Conservation (phyloP, 2,329 filamentous ascomycete species). For the Ustulina deusta region DNA sequence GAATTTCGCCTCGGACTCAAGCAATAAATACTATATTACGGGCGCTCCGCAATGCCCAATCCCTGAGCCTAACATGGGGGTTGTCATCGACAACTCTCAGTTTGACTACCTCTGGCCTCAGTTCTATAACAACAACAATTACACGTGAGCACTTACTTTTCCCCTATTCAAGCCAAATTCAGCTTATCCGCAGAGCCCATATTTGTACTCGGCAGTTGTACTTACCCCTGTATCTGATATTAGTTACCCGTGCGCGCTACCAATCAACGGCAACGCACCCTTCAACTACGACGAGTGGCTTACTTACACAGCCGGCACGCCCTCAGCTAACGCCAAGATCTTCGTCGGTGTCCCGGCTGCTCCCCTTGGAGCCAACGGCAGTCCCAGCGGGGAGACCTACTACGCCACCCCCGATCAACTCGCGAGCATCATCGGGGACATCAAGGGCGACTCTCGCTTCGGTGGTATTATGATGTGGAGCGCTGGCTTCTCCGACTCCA, state of each 20-base stretch:
- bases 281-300: constrained; percentile 57
- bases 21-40: constrained; percentile 59
- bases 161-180: neutral
- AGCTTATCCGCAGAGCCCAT: neutral
- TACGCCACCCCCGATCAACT: constrained; percentile 53
- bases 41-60: constrained; percentile 60
- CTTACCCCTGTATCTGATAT: constrained; percentile 15
- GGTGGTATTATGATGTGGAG: constrained; percentile 58
- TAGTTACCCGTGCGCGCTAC: constrained; percentile 53
- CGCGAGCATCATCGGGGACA: constrained; percentile 46
- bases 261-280: constrained; percentile 47
- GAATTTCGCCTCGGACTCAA: constrained; percentile 52
- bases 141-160: constrained; percentile 36
- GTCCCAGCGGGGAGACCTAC: constrained; percentile 50
- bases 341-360: constrained; percentile 56
- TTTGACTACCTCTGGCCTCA: constrained; percentile 61
- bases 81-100: constrained; percentile 52
- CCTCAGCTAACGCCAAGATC: constrained; percentile 54
- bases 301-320: constrained; percentile 48
- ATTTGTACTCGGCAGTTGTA: neutral
- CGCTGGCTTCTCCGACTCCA: constrained; percentile 56
- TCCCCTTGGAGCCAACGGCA: constrained; percentile 54
- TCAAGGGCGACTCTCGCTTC: constrained; percentile 49
- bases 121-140: constrained; percentile 61
- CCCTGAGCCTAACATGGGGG: constrained; percentile 58